Evolutionary conservation across 2,329 filamentous ascomycete species (phyloP).

Genomic region (Myotisia sp.): DNA sequence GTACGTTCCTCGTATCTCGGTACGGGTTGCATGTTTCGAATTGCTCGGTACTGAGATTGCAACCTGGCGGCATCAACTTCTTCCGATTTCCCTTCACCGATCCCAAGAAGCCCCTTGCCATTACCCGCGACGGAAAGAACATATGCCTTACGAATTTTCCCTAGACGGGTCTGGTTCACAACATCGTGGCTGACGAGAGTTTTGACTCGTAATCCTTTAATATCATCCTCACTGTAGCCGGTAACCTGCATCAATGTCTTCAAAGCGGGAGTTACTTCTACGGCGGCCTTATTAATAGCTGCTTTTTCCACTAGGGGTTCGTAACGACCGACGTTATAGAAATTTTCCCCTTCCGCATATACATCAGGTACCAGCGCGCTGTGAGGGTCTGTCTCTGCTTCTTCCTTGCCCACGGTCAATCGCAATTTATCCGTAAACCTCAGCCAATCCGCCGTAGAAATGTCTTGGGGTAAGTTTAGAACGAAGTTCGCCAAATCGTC

Average conservation of each 20-base stretch:
- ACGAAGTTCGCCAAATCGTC: conserved; percentile 39
- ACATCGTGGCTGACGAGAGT: conserved; percentile 60
- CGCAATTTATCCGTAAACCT: conserved; percentile 34
- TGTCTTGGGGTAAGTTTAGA: conserved; percentile 37
- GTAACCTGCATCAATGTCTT: conserved; percentile 43
- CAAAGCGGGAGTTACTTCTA: conserved; percentile 11
- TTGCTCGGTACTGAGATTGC: conserved; percentile 67
- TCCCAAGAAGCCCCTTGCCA: conserved; percentile 66
- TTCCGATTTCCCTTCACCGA: conserved; percentile 79
- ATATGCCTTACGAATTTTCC: conserved; percentile 71
- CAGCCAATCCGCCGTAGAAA: conserved; percentile 29
- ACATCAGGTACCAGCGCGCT: conserved; percentile 39
- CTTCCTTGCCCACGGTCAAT: conserved; percentile 37
- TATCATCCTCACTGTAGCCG: conserved; percentile 35
- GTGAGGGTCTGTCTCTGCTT: conserved; percentile 36
- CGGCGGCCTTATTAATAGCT: conserved; percentile 16
- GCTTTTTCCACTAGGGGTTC: conserved; percentile 16
- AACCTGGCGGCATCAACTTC: conserved; percentile 52
- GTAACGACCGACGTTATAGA: conserved; percentile 13
- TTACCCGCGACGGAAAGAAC: conserved; percentile 75
- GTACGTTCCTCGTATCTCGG: conserved; percentile 82
- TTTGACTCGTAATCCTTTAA: conserved; percentile 50
- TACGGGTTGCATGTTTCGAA: conserved; percentile 87
- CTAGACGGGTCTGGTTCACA: conserved; percentile 86
- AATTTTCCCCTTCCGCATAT: conserved; percentile 30